Conservation (phyloP, 1,284 basidiomycete genomes). For the Uromyces viciae-fabae region DNA sequence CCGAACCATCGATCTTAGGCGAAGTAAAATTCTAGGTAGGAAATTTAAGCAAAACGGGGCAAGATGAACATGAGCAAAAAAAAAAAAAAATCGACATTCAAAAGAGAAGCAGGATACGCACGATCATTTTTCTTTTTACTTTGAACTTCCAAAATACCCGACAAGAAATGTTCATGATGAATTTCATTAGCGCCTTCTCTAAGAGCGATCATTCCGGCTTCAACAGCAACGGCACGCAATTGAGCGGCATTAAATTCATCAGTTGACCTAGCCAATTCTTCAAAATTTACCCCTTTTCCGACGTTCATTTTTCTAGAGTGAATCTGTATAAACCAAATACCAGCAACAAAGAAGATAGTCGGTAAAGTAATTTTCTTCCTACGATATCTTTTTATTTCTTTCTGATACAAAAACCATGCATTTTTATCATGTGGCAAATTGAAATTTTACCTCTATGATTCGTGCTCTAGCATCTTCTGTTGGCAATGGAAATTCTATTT, state of each 20-base stretch:
- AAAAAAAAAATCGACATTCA: neutral
- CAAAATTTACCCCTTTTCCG: slow-evolving; percentile 69
- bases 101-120: neutral
- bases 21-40: slow-evolving; percentile 8
- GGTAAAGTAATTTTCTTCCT: neutral
- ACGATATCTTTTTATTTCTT: too few species aligned
- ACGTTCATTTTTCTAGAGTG: slow-evolving; percentile 90
- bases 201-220: slow-evolving; percentile 97
- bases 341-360: neutral
- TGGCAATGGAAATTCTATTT: slow-evolving; percentile 76
- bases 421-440: neutral
- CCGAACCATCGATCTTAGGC: neutral
- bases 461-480: slow-evolving; percentile 69
- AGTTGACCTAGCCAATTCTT: slow-evolving; percentile 69
- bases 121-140: slow-evolving; percentile 43
- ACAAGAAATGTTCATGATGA: slow-evolving; percentile 83
- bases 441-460: slow-evolving; percentile 61
- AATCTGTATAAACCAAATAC: slow-evolving; percentile 56
- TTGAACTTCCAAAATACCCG: slow-evolving; percentile 31
- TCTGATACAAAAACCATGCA: too few species aligned
- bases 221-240: slow-evolving; percentile 84
- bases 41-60: neutral
- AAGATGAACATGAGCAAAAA: neutral
- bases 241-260: slow-evolving; percentile 71
- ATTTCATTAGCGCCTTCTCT: slow-evolving; percentile 87